These are phyloP conservation scores for Neurospora tetrasperma DNA, from an alignment of 495 filamentous ascomycete species.

Conservation along the genomic window DNA sequence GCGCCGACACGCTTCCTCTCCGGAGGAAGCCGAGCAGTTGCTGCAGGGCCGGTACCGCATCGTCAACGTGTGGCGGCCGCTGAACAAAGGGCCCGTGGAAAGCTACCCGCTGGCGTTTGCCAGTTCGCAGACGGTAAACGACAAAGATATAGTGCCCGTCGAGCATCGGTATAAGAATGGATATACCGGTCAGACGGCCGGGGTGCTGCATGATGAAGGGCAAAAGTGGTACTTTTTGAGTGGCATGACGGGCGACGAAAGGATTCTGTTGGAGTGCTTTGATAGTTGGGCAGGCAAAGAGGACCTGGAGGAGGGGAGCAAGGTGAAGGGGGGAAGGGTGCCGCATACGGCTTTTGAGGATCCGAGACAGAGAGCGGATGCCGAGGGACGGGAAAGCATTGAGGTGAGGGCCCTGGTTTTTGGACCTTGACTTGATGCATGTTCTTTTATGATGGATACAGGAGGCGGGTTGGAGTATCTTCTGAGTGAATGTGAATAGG, in stretches of 20 bases:
- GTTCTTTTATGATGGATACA: too few relatives aligned
- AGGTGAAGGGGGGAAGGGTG: conserved; percentile 51
- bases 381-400: conserved; percentile 65
- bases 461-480: background rate
- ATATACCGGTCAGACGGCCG: conserved; percentile 64
- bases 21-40: conserved; percentile 45
- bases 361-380: conserved; percentile 51
- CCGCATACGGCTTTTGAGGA: conserved; percentile 79
- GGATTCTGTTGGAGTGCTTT: conserved; percentile 73
- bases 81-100: conserved; percentile 60
- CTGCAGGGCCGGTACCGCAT: conserved; percentile 61
- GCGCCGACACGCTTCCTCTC: conserved; percentile 41
- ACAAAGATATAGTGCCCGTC: conserved; percentile 57
- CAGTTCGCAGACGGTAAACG: conserved; percentile 44
- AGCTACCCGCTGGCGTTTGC: conserved; percentile 63
- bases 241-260: conserved; percentile 65
- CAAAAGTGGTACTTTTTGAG: conserved; percentile 74
- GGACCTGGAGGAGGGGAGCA: conserved; percentile 27
- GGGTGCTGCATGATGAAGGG: conserved; percentile 45
- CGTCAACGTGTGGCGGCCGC: conserved; percentile 79
- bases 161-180: conserved; percentile 64
- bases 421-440: conserved; percentile 49
- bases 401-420: conserved; percentile 80
- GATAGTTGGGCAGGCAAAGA: conserved; percentile 43
- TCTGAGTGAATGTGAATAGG: background rate